phyloP scores from a whole-genome alignment of 2,329 filamentous ascomycete species.

The Pestalotiopsis sp. region DNA sequence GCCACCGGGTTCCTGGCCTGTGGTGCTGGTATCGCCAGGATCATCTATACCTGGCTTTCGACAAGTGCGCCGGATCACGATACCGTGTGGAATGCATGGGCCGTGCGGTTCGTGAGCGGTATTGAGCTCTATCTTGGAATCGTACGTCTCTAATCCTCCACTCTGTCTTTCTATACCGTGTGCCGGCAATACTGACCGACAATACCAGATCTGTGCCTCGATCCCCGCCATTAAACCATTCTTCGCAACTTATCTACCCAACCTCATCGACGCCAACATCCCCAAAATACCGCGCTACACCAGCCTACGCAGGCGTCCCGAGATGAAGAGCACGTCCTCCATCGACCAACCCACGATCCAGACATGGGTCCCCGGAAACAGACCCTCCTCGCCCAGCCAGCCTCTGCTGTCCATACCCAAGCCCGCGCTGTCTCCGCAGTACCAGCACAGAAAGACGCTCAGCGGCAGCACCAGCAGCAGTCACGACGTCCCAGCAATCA shows the following conservation, averaged over 20 bases:
- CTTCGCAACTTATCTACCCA: constrained; percentile 39
- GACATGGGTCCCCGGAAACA: neutral
- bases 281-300: neutral
- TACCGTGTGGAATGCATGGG: constrained; percentile 38
- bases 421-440: neutral
- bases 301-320: neutral
- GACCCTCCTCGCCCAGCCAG: neutral
- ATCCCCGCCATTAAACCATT: constrained; percentile 48
- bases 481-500: too few species aligned
- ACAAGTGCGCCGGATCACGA: constrained; percentile 31
- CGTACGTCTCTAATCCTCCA: constrained; percentile 26
- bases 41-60: constrained; percentile 36
- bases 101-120: constrained; percentile 36
- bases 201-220: constrained; percentile 48
- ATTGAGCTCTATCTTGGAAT: constrained; percentile 47
- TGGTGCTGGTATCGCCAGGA: constrained; percentile 39
- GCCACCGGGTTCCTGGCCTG: constrained; percentile 51
- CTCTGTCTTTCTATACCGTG: neutral
- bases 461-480: neutral
- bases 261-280: constrained; percentile 22
- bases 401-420: neutral
- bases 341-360: neutral
- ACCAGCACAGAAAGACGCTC: neutral
- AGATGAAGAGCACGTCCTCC: neutral
- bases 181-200: neutral